A percentile compares a stretch with the other conserved stretches of the same genome.
Evolutionary conservation across 345 rosid genomes (phyloP).

Genomic region (Pugionium dolabratum): DNA sequence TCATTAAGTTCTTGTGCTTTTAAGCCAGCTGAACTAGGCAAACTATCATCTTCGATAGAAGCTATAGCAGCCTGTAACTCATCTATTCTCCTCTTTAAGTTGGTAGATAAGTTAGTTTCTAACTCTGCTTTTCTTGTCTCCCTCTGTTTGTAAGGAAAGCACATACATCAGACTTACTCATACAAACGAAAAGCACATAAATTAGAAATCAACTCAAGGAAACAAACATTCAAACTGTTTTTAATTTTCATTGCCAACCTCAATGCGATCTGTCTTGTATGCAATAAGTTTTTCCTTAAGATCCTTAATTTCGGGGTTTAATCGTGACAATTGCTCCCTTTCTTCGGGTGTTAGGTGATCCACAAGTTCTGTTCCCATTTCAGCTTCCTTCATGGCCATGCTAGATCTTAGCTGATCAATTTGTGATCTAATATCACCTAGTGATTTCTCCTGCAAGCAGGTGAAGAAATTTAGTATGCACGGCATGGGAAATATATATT

Average conservation of each 20-base stretch:
- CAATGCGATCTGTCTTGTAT: slow-evolving; percentile 76
- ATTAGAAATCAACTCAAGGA: slow-evolving; percentile 17
- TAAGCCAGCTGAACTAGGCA: slow-evolving; percentile 61
- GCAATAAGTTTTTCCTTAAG: slow-evolving; percentile 69
- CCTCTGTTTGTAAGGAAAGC: slow-evolving; percentile 49
- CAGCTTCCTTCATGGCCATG: slow-evolving; percentile 71
- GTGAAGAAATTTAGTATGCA: slow-evolving; percentile 17
- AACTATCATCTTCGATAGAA: slow-evolving; percentile 63
- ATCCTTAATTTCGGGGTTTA: slow-evolving; percentile 77
- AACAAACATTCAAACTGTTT: slow-evolving; percentile 15
- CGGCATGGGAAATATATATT: neutral
- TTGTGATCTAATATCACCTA: slow-evolving; percentile 69
- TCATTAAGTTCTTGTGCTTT: slow-evolving; percentile 77
- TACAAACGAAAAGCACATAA: slow-evolving; percentile 6
- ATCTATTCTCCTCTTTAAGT: slow-evolving; percentile 85
- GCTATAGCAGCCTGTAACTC: slow-evolving; percentile 80
- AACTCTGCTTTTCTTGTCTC: slow-evolving; percentile 96
- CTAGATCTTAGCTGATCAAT: slow-evolving; percentile 80
- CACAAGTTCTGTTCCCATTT: slow-evolving; percentile 92
- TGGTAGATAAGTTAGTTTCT: slow-evolving; percentile 86
- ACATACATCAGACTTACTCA: slow-evolving; percentile 15
- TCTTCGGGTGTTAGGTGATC: slow-evolving; percentile 90
- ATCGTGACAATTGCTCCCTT: slow-evolving; percentile 62
- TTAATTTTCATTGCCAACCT: slow-evolving; percentile 50
- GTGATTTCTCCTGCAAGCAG: slow-evolving; percentile 70